Evolutionary conservation across 257 asterid species (phyloP).

Genomic region (Fraxinus excelsior): DNA sequence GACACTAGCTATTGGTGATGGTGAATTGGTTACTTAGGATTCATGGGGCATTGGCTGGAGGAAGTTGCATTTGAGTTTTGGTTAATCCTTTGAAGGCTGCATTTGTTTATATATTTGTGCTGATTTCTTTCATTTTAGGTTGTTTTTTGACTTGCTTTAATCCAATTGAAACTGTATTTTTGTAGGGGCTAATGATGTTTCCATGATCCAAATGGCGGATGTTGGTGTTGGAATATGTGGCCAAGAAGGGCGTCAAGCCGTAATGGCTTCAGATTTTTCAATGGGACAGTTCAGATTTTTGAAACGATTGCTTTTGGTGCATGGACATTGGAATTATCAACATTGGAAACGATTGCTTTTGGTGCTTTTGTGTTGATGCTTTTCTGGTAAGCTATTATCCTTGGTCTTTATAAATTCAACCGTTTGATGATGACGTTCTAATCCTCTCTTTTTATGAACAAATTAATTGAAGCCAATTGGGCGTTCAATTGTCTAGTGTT

Average conservation of each 20-base stretch:
- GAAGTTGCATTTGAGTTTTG: slow-evolving; percentile 11
- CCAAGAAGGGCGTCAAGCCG: slow-evolving; percentile 99
- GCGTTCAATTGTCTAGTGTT: slow-evolving; percentile 10
- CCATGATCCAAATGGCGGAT: slow-evolving; percentile 99
- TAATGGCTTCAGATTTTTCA: slow-evolving; percentile 99
- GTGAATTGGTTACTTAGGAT: slow-evolving; percentile 52
- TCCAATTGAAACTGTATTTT: slow-evolving; percentile 29
- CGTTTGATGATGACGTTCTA: slow-evolving; percentile 6
- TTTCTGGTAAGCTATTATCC: slow-evolving; percentile 69
- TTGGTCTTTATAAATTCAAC: slow-evolving; percentile 11
- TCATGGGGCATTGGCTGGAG: slow-evolving; percentile 21
- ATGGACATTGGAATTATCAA: slow-evolving; percentile 99
- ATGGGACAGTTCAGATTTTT: slow-evolving; percentile 97
- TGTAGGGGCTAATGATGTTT: slow-evolving; percentile 96
- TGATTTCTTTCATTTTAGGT: slow-evolving; percentile 8
- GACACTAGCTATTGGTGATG: slow-evolving; percentile 99
- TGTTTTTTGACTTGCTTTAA: slow-evolving; percentile 24
- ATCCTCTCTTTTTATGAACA: not conserved
- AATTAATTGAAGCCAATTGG: slow-evolving; percentile 10
- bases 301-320: slow-evolving; percentile 89
- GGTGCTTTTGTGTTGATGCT: slow-evolving; percentile 94
- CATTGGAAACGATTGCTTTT: slow-evolving; percentile 83
- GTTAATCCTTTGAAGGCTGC: slow-evolving; percentile 40
- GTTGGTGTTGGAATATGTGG: slow-evolving; percentile 99
- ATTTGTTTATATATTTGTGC: slow-evolving; percentile 35